phyloP scores from a whole-genome alignment of 176 grass and related monocot species.

The Phyllostachys edulis region DNA sequence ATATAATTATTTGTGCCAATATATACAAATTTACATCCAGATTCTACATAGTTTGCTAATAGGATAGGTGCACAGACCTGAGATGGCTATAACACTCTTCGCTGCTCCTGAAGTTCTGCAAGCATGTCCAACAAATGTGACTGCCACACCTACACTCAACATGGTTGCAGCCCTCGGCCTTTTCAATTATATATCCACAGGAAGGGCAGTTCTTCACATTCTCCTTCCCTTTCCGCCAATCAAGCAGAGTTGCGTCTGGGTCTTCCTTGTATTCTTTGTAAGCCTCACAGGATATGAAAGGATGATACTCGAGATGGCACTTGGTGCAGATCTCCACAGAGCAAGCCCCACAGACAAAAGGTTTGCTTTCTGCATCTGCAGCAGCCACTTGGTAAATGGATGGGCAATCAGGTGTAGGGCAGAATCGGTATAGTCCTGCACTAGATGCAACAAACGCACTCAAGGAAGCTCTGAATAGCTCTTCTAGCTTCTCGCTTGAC shows the following conservation, averaged over 20 bases:
- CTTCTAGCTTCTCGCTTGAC: constrained; percentile 57
- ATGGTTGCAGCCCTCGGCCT: constrained; percentile 86
- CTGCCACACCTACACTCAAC: constrained; percentile 71
- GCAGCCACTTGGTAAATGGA: constrained; percentile 58
- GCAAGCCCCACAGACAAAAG: constrained; percentile 76
- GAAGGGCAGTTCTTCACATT: constrained; percentile 75
- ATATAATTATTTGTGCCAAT: constrained; percentile 10
- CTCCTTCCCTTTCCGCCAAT: constrained; percentile 79
- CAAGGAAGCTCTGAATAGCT: constrained; percentile 77
- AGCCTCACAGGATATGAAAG: constrained; percentile 69
- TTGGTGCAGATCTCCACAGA: constrained; percentile 77
- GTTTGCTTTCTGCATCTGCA: constrained; percentile 38
- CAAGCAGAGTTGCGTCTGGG: constrained; percentile 57
- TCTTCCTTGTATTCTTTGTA: constrained; percentile 88
- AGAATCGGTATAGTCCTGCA: constrained; percentile 66
- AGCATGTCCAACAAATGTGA: constrained; percentile 88
- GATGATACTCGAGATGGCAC: constrained; percentile 81
- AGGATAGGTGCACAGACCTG: constrained; percentile 54
- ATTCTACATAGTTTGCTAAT: constrained; percentile 30
- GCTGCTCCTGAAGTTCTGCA: constrained; percentile 61
- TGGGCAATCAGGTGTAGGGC: constrained; percentile 72
- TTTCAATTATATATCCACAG: constrained; percentile 82
- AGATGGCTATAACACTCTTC: constrained; percentile 78
- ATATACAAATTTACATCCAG: constrained; percentile 46
- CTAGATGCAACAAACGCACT: constrained; percentile 66